phyloP scores from a whole-genome alignment of 2,329 filamentous ascomycete species.

The Conoideocrella luteorostrata region DNA sequence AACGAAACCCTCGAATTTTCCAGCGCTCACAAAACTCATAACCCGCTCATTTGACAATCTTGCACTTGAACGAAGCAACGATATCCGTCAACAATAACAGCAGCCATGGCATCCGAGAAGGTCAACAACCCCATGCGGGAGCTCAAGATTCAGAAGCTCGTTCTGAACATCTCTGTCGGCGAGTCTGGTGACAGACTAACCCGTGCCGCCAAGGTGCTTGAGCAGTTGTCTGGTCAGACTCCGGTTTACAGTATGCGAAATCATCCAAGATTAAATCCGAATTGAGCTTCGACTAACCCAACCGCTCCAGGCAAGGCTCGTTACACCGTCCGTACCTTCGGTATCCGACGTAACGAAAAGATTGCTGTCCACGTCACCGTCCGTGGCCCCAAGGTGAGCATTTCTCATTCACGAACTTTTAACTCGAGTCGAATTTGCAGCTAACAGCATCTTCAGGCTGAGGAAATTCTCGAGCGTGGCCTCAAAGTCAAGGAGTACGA shows the following conservation, averaged over 20 bases:
- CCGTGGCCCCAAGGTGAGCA: slow-evolving; percentile 72
- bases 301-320: slow-evolving; percentile 79
- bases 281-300: slow-evolving; percentile 12
- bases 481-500: slow-evolving; percentile 99
- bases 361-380: slow-evolving; percentile 99
- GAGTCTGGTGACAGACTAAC: slow-evolving; percentile 99
- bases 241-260: slow-evolving; percentile 85
- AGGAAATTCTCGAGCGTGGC: slow-evolving; percentile 99
- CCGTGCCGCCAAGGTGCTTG: slow-evolving; percentile 98
- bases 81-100: slow-evolving; percentile 28
- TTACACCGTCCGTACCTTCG: slow-evolving; percentile 99
- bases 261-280: neutral
- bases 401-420: neutral
- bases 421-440: neutral
- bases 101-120: slow-evolving; percentile 65
- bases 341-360: slow-evolving; percentile 99
- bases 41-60: slow-evolving; percentile 18
- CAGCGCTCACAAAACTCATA: slow-evolving; percentile 28
- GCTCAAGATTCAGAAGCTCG: slow-evolving; percentile 98
- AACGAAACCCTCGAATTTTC: slow-evolving; percentile 35
- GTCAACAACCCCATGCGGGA: slow-evolving; percentile 98
- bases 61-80: slow-evolving; percentile 28
- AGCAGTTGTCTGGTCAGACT: slow-evolving; percentile 99
- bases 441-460: slow-evolving; percentile 53
- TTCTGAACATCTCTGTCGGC: slow-evolving; percentile 98